Percentiles rank a stretch among this genome's conserved stretches.
These are phyloP conservation scores for Fusarium bactridioides DNA, from an alignment of 2,329 filamentous ascomycete species.

Conservation along the genomic window DNA sequence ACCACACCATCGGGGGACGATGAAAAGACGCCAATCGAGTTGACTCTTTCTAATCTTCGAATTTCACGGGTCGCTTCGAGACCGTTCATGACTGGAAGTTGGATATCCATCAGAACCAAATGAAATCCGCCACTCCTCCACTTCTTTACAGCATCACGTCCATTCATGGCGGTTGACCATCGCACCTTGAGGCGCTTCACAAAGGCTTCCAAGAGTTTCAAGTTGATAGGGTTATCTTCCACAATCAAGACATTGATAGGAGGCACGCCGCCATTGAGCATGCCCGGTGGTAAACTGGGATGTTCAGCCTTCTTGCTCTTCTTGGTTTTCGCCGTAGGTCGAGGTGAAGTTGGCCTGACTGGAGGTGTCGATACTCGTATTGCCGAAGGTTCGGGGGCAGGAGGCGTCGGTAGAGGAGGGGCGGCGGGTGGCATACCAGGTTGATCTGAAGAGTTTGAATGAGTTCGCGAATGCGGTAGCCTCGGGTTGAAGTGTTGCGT, in stretches of 20 bases:
- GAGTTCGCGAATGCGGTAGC: conserved; percentile 62
- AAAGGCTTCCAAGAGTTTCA: conserved; percentile 91
- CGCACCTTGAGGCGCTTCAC: conserved; percentile 95
- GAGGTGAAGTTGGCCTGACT: conserved; percentile 58
- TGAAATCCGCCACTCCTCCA: conserved; percentile 95
- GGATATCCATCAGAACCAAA: conserved; percentile 97
- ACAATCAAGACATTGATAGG: conserved; percentile 98
- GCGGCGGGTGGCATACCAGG: conserved; percentile 55
- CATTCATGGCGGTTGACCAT: conserved; percentile 98
- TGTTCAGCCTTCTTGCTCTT: conserved; percentile 63
- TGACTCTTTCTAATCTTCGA: conserved; percentile 84
- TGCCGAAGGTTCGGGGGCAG: conserved; percentile 56
- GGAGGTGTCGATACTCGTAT: conserved; percentile 63
- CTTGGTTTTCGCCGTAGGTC: conserved; percentile 54
- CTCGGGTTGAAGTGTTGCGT: conserved; percentile 48
- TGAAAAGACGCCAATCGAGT: conserved; percentile 90
- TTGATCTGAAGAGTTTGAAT: conserved; percentile 66
- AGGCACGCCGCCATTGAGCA: conserved; percentile 84
- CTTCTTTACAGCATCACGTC: conserved; percentile 89
- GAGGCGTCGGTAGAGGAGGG: conserved; percentile 59
- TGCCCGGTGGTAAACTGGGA: conserved; percentile 63
- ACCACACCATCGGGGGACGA: conserved; percentile 64
- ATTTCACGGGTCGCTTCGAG: conserved; percentile 96
- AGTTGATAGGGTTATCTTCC: conserved; percentile 98
- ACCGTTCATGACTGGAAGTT: conserved; percentile 95